These are phyloP conservation scores for Cladosporium halotolerans DNA, from an alignment of 2,329 filamentous ascomycete genomes.

Conservation along the genomic window DNA sequence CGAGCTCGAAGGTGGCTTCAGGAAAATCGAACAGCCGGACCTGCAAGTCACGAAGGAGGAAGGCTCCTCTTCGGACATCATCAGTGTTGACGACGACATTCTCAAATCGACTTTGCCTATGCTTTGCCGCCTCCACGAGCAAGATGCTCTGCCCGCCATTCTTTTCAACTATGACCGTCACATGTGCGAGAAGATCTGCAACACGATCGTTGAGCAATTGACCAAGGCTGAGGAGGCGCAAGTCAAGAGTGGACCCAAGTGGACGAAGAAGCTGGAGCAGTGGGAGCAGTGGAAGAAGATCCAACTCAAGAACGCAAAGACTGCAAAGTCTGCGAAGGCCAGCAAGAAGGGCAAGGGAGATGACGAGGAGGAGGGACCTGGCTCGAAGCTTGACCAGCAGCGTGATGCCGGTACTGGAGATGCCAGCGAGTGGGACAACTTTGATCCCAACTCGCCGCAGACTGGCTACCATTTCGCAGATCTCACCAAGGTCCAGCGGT, in stretches of 20 bases:
- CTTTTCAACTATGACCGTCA: constrained; percentile 70
- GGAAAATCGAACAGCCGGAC: constrained; percentile 18
- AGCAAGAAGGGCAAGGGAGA: constrained; percentile 36
- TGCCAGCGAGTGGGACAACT: constrained; percentile 53
- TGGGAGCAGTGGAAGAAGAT: constrained; percentile 54
- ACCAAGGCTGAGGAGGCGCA: constrained; percentile 49
- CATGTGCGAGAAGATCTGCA: constrained; percentile 56
- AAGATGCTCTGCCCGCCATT: constrained; percentile 64
- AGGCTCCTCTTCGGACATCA: constrained; percentile 11
- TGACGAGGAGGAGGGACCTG: constrained; percentile 42
- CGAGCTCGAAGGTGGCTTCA: constrained; percentile 38
- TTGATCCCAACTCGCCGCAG: constrained; percentile 60
- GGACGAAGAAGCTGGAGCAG: constrained; percentile 54
- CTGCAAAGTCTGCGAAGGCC: constrained; percentile 31
- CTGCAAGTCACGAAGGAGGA: constrained; percentile 20
- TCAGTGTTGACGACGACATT: constrained; percentile 21
- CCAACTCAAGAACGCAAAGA: constrained; percentile 34
- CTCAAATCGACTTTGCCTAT: constrained; percentile 50
- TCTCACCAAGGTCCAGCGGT: constrained; percentile 49
- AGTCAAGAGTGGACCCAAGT: constrained; percentile 52
- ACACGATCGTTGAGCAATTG: constrained; percentile 48
- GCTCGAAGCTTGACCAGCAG: constrained; percentile 51
- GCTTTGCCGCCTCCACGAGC: constrained; percentile 53
- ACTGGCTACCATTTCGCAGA: constrained; percentile 63
- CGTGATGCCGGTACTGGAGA: constrained; percentile 53